phyloP scores from a whole-genome alignment of 208 protist genomes.

The Acanthamoeba lenticulata region DNA sequence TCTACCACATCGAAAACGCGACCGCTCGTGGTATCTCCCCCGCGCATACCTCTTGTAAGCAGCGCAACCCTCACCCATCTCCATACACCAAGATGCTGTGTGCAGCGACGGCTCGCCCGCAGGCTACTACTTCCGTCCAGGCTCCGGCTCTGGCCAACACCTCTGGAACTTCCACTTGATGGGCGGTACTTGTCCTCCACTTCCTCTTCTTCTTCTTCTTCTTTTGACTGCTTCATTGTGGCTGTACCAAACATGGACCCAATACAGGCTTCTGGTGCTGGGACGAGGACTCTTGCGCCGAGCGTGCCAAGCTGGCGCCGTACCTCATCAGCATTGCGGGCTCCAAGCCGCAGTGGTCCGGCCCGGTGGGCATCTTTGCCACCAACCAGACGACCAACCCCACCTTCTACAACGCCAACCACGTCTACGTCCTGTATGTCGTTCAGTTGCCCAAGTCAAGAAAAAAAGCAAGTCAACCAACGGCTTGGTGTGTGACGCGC shows the following conservation, averaged over 20 bases:
- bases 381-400: constrained; percentile 18
- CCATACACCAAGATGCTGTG: background rate
- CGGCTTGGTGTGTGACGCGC: background rate
- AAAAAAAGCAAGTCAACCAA: background rate
- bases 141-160: background rate
- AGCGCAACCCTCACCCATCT: background rate
- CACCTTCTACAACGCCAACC: constrained; percentile 4
- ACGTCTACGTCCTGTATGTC: constrained; percentile 18
- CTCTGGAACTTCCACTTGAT: constrained; percentile 14
- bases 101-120: background rate
- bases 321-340: background rate
- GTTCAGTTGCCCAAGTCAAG: background rate
- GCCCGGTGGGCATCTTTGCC: constrained; percentile 15
- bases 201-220: background rate
- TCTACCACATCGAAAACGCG: background rate
- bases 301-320: background rate
- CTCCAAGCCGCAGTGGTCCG: background rate
- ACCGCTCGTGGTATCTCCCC: background rate
- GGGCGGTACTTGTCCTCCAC: background rate
- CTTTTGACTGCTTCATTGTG: no score
- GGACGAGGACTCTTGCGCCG: background rate
- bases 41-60: background rate
- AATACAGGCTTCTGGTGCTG: constrained; percentile 33
- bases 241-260: background rate
- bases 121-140: background rate